Conservation (phyloP, 1,139 yeast genomes). For the Blastobotrys aristatus region DNA sequence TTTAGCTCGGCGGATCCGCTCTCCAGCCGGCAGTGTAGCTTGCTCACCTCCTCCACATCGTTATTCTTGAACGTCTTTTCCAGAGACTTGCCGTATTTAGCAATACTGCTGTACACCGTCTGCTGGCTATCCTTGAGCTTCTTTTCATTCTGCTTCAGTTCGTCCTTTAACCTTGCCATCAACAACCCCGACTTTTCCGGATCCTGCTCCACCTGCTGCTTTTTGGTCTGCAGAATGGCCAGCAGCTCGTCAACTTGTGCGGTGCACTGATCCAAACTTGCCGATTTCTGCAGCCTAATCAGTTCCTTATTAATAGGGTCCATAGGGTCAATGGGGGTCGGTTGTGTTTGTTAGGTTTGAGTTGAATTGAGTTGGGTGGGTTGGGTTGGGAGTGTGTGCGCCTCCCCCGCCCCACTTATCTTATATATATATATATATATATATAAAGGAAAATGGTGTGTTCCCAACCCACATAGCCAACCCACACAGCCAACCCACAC, state of each 20-base stretch:
- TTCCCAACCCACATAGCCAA: too few species aligned
- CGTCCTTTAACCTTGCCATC: conserved; percentile 9
- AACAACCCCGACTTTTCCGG: not conserved
- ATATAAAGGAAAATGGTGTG: too few species aligned
- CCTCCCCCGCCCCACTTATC: too few species aligned
- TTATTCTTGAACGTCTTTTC: conserved; percentile 29
- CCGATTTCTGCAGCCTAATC: conserved; percentile 26
- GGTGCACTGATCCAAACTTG: conserved; percentile 27
- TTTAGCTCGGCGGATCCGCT: conserved; percentile 29
- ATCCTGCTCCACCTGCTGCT: conserved; percentile 17
- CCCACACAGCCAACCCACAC: too few species aligned
- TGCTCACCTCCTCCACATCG: not conserved
- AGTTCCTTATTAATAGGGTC: conserved; percentile 31
- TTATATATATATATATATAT: too few species aligned
- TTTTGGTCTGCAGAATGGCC: conserved; percentile 26
- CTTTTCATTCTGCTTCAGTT: conserved; percentile 11
- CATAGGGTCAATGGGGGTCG: conserved; percentile 24
- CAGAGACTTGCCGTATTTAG: conserved; percentile 34
- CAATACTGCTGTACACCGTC: conserved; percentile 30
- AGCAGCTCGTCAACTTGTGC: conserved; percentile 31
- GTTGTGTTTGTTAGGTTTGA: too few species aligned
- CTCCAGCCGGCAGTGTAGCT: conserved; percentile 23
- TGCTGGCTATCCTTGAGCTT: conserved; percentile 28
- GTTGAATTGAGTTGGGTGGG: too few species aligned
- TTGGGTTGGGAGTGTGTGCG: too few species aligned